These are phyloP conservation scores for Calonectria fujianensis DNA, from an alignment of 2,329 filamentous ascomycete species.

Conservation along the genomic window DNA sequence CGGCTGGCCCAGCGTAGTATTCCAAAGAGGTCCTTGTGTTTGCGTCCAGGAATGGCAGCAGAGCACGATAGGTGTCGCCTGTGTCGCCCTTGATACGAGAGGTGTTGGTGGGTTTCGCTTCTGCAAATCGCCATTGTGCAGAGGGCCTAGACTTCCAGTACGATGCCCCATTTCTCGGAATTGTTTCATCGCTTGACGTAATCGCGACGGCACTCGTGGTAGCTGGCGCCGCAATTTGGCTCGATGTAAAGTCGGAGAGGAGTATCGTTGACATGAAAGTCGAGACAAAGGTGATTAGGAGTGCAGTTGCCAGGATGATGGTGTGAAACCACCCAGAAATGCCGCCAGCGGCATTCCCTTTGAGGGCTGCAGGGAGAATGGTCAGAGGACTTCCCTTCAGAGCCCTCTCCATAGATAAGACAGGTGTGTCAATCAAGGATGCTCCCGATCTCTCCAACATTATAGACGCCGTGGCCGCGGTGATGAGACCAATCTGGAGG, in stretches of 20 bases:
- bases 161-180: constrained; percentile 23
- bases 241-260: constrained; percentile 31
- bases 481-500: constrained; percentile 24
- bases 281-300: neutral
- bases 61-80: constrained; percentile 30
- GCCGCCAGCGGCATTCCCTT: rapidly evolving
- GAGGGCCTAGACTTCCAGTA: constrained; percentile 42
- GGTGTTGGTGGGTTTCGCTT: neutral
- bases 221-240: neutral
- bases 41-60: constrained; percentile 20
- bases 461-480: constrained; percentile 36
- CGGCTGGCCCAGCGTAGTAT: constrained; percentile 6
- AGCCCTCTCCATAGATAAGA: constrained; percentile 26
- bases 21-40: constrained; percentile 3
- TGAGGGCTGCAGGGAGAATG: constrained; percentile 36
- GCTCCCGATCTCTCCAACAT: constrained; percentile 32
- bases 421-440: neutral
- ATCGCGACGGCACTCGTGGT: neutral
- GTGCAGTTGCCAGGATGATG: neutral
- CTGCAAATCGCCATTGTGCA: constrained; percentile 42
- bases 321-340: neutral
- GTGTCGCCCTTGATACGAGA: constrained; percentile 7
- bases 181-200: neutral
- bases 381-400: neutral
- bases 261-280: constrained; percentile 39